Percentiles rank a stretch among this genome's conserved stretches.
These are phyloP conservation scores for Chlamydomonas asymmetrica DNA, from an alignment of 139 green algal genomes.

Conservation along the genomic window DNA sequence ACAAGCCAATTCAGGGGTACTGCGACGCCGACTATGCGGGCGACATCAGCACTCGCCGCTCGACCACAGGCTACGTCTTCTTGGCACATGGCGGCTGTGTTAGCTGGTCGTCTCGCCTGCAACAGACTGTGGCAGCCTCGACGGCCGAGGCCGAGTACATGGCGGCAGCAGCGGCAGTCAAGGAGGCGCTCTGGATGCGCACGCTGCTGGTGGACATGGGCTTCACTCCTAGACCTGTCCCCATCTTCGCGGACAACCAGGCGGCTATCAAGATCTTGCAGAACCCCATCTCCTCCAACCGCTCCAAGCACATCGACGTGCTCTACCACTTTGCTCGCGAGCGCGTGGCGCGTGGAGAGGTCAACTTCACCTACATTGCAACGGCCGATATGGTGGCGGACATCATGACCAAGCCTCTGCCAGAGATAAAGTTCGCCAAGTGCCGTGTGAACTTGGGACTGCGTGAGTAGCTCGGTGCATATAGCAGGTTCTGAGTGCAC, in stretches of 20 bases:
- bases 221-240: not conserved
- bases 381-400: slow-evolving; percentile 31
- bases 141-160: slow-evolving; percentile 55
- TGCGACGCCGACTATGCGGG: no score
- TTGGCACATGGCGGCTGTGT: slow-evolving; percentile 35
- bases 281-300: slow-evolving; percentile 25
- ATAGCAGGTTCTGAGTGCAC: no score
- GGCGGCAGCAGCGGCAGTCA: slow-evolving; percentile 38
- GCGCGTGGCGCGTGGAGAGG: slow-evolving; percentile 9
- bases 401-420: slow-evolving; percentile 40
- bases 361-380: slow-evolving; percentile 20
- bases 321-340: slow-evolving; percentile 38
- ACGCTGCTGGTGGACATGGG: slow-evolving; percentile 36
- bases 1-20: no score
- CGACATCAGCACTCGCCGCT: no score
- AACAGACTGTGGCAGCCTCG: slow-evolving; percentile 51
- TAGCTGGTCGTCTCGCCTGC: slow-evolving; percentile 43
- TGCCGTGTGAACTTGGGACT: slow-evolving; percentile 12
- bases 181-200: slow-evolving; percentile 51
- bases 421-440: slow-evolving; percentile 6
- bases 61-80: no score
- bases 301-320: slow-evolving; percentile 51
- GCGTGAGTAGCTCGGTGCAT: no score
- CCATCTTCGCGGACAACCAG: slow-evolving; percentile 44
- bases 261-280: slow-evolving; percentile 32